Evolutionary conservation across 768 basidiomycete genomes (phyloP).

Genomic region (Rhodocollybia butyracea): DNA sequence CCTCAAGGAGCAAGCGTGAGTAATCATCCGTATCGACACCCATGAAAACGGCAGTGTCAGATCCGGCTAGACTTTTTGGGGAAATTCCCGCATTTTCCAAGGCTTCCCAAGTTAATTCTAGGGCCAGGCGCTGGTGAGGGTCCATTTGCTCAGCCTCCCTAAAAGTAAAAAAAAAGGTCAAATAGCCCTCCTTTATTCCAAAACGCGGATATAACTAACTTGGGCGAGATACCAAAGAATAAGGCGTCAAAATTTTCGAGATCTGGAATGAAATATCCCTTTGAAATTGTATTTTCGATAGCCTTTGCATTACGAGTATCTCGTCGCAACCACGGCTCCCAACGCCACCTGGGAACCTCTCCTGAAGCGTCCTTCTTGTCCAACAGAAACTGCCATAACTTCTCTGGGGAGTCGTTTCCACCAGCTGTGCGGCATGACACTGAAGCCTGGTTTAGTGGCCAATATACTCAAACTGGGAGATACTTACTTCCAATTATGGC

Average conservation of each 20-base stretch:
- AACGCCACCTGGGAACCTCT: slow-evolving; percentile 1
- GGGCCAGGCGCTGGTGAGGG: neutral
- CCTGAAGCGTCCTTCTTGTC: slow-evolving; percentile 1
- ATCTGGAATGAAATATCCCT: neutral
- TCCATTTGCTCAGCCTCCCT: slow-evolving; percentile 5
- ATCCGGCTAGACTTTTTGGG: neutral
- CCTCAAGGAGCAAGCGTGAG: neutral
- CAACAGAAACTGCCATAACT: slow-evolving; percentile 1
- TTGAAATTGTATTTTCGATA: neutral
- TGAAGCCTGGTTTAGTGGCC: neutral
- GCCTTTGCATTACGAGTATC: slow-evolving; percentile 1
- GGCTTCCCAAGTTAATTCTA: slow-evolving; percentile 1
- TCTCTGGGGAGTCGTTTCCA: neutral
- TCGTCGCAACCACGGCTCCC: slow-evolving; percentile 6
- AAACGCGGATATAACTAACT: neutral
- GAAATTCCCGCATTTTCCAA: neutral
- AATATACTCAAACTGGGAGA: neutral
- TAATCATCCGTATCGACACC: slow-evolving; percentile 2
- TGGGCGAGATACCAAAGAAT: slow-evolving; percentile 1
- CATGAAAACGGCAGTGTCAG: slow-evolving; percentile 2
- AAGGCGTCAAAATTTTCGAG: slow-evolving; percentile 1
- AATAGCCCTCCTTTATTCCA: neutral
- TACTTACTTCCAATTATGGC: slow-evolving; percentile 2
- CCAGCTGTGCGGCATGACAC: slow-evolving; percentile 1
- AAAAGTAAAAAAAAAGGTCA: neutral